These are phyloP conservation scores for Knoxdaviesia proteae DNA, from an alignment of 2,329 filamentous ascomycete species.

Conservation along the genomic window DNA sequence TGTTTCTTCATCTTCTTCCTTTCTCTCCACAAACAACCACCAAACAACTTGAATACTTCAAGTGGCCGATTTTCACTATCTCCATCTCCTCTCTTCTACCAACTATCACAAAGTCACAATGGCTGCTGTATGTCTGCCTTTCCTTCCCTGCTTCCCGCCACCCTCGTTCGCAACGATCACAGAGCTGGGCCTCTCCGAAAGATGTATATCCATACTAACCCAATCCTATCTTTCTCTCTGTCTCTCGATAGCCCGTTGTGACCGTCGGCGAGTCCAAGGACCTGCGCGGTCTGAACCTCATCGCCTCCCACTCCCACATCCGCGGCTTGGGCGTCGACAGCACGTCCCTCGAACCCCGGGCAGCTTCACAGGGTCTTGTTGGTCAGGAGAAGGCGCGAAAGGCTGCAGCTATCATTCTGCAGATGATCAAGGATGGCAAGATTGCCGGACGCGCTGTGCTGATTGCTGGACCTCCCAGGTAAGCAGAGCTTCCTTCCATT, in stretches of 20 bases:
- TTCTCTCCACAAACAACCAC: neutral
- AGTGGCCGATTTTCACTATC: neutral
- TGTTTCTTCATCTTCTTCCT: neutral
- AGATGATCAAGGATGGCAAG: slow-evolving; percentile 98
- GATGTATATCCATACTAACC: neutral
- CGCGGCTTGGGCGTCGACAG: slow-evolving; percentile 83
- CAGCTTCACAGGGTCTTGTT: slow-evolving; percentile 76
- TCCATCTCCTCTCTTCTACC: neutral
- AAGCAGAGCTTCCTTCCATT: slow-evolving; percentile 6
- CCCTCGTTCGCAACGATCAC: too few species aligned
- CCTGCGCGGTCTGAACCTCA: slow-evolving; percentile 88
- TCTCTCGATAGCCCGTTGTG: slow-evolving; percentile 27
- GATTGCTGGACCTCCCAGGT: slow-evolving; percentile 83
- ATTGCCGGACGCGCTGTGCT: slow-evolving; percentile 89
- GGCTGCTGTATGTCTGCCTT: slow-evolving; percentile 26
- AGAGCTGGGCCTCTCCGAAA: too few species aligned
- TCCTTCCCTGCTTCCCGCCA: neutral
- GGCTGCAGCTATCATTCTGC: slow-evolving; percentile 83
- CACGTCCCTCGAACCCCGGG: slow-evolving; percentile 72
- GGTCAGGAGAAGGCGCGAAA: slow-evolving; percentile 94
- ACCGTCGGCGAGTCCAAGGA: slow-evolving; percentile 92
- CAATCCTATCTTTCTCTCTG: neutral
- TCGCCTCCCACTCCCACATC: slow-evolving; percentile 96
- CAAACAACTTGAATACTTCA: neutral
- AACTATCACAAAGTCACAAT: slow-evolving; percentile 14